A percentile compares a stretch with the other conserved stretches of the same genome.
phyloP scores from a whole-genome alignment of 441 rosid genomes.

The Arabidopsis lyrata region DNA sequence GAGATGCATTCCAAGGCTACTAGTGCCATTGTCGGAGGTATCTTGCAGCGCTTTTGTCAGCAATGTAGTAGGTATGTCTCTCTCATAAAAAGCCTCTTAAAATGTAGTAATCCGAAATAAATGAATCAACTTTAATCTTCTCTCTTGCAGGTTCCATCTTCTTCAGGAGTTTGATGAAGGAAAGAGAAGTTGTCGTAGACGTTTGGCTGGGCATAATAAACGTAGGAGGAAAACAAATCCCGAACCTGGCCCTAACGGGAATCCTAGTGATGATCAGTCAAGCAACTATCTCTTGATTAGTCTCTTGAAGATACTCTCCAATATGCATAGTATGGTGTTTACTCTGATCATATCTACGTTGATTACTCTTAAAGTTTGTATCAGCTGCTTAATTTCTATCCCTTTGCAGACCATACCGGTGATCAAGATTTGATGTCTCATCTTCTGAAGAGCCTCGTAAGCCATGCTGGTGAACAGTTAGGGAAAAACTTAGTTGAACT shows the following conservation, averaged over 20 bases:
- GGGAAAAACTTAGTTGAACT: conserved; percentile 64
- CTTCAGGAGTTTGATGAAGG: conserved; percentile 99
- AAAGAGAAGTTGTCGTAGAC: conserved; percentile 71
- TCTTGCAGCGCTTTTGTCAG: conserved; percentile 99
- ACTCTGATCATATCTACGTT: neutral
- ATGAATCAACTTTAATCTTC: neutral
- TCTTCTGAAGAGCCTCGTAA: conserved; percentile 82
- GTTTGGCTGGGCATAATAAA: conserved; percentile 95
- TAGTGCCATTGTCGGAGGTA: conserved; percentile 85
- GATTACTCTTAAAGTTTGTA: conserved; percentile 7
- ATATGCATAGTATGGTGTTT: conserved; percentile 67
- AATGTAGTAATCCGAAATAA: neutral
- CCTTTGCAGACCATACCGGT: conserved; percentile 62
- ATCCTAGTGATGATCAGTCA: conserved; percentile 76
- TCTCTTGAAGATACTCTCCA: conserved; percentile 86
- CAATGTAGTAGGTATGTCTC: conserved; percentile 65
- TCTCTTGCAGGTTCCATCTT: conserved; percentile 75
- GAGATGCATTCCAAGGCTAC: conserved; percentile 94
- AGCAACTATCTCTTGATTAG: conserved; percentile 78
- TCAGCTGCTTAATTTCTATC: conserved; percentile 19
- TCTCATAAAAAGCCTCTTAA: neutral
- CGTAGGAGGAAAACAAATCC: conserved; percentile 95
- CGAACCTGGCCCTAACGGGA: conserved; percentile 59
- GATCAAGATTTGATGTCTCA: conserved; percentile 87
- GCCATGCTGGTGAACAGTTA: conserved; percentile 59